Evolutionary conservation across 139 green algal species (phyloP).

Genomic region (Deuterostichococcus epilithicus): DNA sequence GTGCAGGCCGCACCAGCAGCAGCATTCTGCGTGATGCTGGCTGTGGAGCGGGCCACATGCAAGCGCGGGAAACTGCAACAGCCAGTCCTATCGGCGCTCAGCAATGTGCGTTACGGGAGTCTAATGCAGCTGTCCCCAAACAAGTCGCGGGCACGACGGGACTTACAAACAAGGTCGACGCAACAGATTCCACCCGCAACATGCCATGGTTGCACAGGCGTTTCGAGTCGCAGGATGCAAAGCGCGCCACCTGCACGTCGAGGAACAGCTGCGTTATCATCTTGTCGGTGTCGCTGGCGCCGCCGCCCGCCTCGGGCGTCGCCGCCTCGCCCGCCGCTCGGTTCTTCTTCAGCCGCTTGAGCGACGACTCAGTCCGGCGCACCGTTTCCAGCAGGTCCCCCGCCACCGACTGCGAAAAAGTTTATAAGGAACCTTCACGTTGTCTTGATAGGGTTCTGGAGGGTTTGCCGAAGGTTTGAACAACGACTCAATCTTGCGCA

Average conservation of each 20-base stretch:
- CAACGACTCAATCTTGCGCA: slow-evolving; percentile 83
- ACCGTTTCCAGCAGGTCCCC: slow-evolving; percentile 80
- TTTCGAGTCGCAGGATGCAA: no score
- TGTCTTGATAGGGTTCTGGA: no score
- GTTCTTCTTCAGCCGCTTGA: slow-evolving; percentile 82
- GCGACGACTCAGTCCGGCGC: slow-evolving; percentile 80
- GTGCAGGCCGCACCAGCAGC: not conserved
- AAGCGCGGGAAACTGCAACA: not conserved
- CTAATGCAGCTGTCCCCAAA: no score
- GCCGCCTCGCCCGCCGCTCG: slow-evolving; percentile 26
- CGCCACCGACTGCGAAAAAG: slow-evolving; percentile 26
- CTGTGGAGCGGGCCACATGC: not conserved
- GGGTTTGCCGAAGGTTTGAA: no score
- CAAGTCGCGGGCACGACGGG: no score
- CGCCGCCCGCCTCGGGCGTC: slow-evolving; percentile 17
- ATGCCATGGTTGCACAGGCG: no score
- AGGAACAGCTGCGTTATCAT: slow-evolving; percentile 81
- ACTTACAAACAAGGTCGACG: no score
- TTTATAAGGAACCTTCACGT: no score
- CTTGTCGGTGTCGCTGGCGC: slow-evolving; percentile 81
- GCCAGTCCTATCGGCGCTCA: not conserved
- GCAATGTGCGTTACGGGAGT: not conserved
- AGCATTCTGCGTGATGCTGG: not conserved
- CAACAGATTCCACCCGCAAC: no score
- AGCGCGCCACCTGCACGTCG: slow-evolving; percentile 63